These are phyloP conservation scores for Gilbertella persicaria DNA, from an alignment of 371 early-diverging fungal species.

Conservation along the genomic window DNA sequence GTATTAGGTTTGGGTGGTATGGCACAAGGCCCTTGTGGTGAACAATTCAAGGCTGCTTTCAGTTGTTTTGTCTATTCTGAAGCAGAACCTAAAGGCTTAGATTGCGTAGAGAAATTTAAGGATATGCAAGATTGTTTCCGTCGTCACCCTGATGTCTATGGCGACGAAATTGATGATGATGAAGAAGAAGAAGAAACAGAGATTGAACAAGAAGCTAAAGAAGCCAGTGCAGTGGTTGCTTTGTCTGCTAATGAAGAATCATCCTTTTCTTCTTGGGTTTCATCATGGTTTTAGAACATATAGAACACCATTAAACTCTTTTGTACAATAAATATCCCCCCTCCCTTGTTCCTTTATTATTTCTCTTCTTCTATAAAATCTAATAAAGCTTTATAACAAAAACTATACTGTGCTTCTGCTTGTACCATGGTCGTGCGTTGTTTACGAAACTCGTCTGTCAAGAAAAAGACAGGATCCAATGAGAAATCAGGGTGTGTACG, in stretches of 20 bases:
- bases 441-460: slow-evolving; percentile 74
- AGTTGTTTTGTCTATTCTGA: slow-evolving; percentile 94
- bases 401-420: slow-evolving; percentile 78
- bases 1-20: slow-evolving; percentile 85
- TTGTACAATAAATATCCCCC: too few relatives aligned
- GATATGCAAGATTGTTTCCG: slow-evolving; percentile 89
- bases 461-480: slow-evolving; percentile 64
- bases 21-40: slow-evolving; percentile 96
- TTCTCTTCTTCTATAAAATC: slow-evolving; percentile 20
- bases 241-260: slow-evolving; percentile 15
- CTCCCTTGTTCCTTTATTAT: background rate
- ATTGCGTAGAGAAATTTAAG: slow-evolving; percentile 82
- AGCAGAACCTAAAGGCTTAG: slow-evolving; percentile 86
- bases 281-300: slow-evolving; percentile 18
- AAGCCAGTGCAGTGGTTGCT: slow-evolving; percentile 6
- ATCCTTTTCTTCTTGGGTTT: slow-evolving; percentile 18
- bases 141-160: slow-evolving; percentile 78
- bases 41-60: slow-evolving; percentile 94
- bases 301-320: background rate
- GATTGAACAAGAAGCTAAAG: slow-evolving; percentile 19
- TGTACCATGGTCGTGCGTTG: slow-evolving; percentile 91
- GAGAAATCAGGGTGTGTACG: slow-evolving; percentile 1
- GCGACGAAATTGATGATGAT: slow-evolving; percentile 61
- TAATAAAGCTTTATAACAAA: slow-evolving; percentile 79
- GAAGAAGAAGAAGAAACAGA: slow-evolving; percentile 54